A percentile compares a stretch with the other conserved stretches of the same genome.
These are phyloP conservation scores for Hypsizygus marmoreus DNA, from an alignment of 768 basidiomycete species.

Conservation along the genomic window DNA sequence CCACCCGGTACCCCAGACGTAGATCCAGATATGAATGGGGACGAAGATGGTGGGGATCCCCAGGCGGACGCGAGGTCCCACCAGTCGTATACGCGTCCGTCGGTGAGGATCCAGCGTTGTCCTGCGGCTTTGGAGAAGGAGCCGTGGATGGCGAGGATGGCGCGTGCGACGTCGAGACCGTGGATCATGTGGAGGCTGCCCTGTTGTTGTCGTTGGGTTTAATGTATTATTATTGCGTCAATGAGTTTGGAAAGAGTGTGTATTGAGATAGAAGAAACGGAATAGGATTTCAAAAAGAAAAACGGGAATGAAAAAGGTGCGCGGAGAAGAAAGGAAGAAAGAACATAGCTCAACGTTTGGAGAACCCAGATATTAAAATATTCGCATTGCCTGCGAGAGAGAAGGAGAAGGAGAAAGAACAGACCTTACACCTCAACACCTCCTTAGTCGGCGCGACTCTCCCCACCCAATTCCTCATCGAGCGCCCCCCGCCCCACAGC, in stretches of 20 bases:
- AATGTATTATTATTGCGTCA: too few species aligned
- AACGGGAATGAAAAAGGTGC: too few species aligned
- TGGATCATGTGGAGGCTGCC: conserved; percentile 64
- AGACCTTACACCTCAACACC: conserved; percentile 48
- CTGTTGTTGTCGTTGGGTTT: too few species aligned
- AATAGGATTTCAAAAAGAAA: too few species aligned
- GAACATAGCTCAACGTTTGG: too few species aligned
- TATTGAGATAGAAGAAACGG: too few species aligned
- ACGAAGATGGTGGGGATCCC: conserved; percentile 29
- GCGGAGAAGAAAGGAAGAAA: too few species aligned
- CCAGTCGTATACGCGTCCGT: conserved; percentile 65
- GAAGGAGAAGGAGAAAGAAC: background rate
- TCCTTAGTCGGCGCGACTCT: conserved; percentile 60
- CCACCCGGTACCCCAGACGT: background rate
- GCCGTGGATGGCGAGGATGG: conserved; percentile 57
- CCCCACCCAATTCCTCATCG: conserved; percentile 50
- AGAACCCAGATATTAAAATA: too few species aligned
- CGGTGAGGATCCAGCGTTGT: conserved; percentile 58
- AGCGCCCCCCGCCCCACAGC: conserved; percentile 60
- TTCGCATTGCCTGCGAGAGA: too few species aligned
- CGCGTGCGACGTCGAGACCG: conserved; percentile 59
- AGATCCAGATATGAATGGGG: background rate
- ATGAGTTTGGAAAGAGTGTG: too few species aligned
- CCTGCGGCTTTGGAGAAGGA: conserved; percentile 45
- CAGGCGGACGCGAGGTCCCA: conserved; percentile 65